Percentiles rank a stretch among this genome's conserved stretches.
Conservation (phyloP, 495 filamentous ascomycete species). For the Penicillium taxi region DNA sequence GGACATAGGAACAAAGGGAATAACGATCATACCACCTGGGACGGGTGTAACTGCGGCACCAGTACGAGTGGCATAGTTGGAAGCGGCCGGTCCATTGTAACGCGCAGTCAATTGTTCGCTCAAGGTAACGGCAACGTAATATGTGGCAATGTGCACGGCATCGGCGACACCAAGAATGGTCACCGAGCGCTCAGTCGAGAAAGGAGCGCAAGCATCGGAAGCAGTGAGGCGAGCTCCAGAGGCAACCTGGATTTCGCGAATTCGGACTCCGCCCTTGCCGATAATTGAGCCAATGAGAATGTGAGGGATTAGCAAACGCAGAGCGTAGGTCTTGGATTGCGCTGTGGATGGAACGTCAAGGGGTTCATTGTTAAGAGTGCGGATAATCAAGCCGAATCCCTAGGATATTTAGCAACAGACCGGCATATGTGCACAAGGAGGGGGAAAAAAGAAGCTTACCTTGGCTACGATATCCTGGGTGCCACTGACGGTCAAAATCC, state of each 20-base stretch:
- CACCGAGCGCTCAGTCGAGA: constrained; percentile 94
- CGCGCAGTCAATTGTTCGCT: constrained; percentile 93
- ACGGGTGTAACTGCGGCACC: constrained; percentile 87
- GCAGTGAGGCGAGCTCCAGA: constrained; percentile 95
- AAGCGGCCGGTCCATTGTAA: constrained; percentile 91
- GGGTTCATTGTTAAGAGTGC: constrained; percentile 93
- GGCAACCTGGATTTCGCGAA: constrained; percentile 97
- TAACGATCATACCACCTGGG: constrained; percentile 94
- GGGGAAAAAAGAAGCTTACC: constrained; percentile 44
- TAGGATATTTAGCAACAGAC: constrained; percentile 28
- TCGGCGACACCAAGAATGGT: constrained; percentile 86
- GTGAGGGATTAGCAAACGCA: constrained; percentile 91
- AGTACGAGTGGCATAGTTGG: constrained; percentile 91
- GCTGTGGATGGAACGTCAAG: constrained; percentile 76
- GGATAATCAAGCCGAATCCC: constrained; percentile 97
- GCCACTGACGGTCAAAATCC: constrained; percentile 94
- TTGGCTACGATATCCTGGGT: constrained; percentile 94
- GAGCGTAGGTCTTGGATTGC: constrained; percentile 93
- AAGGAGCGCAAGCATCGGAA: constrained; percentile 84
- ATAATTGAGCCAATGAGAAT: constrained; percentile 98
- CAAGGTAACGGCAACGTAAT: constrained; percentile 93
- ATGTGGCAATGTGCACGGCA: constrained; percentile 96
- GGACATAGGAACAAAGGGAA: constrained; percentile 89
- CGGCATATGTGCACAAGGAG: no score
- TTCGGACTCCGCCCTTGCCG: constrained; percentile 87